phyloP scores from a whole-genome alignment of 345 rosid genomes.

The Rhodomyrtus tomentosa region DNA sequence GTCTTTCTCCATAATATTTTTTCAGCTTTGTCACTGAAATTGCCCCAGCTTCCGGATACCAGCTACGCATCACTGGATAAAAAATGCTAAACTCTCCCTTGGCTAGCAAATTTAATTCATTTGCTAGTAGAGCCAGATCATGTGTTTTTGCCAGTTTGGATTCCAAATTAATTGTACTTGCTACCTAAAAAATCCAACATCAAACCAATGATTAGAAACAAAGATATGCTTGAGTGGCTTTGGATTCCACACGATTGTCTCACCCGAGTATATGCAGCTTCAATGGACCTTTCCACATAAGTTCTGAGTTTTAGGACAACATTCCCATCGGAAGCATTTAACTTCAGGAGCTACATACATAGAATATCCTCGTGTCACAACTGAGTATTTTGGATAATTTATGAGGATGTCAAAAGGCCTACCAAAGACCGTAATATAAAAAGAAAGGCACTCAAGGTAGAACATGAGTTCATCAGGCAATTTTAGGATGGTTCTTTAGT shows the following conservation, averaged over 20 bases:
- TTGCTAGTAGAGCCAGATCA: constrained; percentile 76
- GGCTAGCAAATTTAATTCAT: constrained; percentile 61
- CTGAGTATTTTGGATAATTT: background rate
- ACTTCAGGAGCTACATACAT: constrained; percentile 36
- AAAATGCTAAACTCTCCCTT: constrained; percentile 61
- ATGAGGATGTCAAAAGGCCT: background rate
- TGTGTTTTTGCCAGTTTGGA: constrained; percentile 45
- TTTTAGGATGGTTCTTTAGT: background rate
- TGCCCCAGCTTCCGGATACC: constrained; percentile 58
- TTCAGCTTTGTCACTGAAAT: constrained; percentile 54
- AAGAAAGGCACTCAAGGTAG: background rate
- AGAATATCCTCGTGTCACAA: background rate
- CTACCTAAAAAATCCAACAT: constrained; percentile 30
- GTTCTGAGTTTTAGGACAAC: constrained; percentile 37
- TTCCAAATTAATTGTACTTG: constrained; percentile 37
- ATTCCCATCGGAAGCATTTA: constrained; percentile 26
- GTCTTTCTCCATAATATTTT: constrained; percentile 74
- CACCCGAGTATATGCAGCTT: constrained; percentile 71
- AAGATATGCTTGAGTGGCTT: background rate
- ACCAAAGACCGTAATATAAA: background rate
- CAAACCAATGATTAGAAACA: background rate
- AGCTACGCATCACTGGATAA: constrained; percentile 48
- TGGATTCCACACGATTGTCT: constrained; percentile 12
- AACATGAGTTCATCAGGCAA: background rate
- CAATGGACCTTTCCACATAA: constrained; percentile 51